Evolutionary conservation across 139 green algal species (phyloP), one percentile per base, ranked within the genome.

Genomic region (Edaphochlamys debaryana): DNA sequence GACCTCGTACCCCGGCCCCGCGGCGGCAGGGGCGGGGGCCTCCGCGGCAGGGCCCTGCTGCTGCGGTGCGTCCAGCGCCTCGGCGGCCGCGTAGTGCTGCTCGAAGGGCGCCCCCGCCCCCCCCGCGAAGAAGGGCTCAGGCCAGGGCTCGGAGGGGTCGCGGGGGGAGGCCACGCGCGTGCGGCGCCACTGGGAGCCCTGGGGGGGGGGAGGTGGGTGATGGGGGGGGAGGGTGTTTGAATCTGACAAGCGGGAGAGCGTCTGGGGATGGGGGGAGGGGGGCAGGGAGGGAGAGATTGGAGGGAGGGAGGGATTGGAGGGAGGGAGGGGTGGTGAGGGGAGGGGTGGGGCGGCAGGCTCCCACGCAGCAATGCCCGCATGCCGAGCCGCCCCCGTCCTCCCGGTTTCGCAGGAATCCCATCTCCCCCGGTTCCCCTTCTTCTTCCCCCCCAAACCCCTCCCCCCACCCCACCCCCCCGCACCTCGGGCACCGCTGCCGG

Each of bases 141-240:
- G 76, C 76, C 76, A 82, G 40, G 78, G 41, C 3, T 36, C 34
- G 41, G 56, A 29, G 1, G 78, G 78, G 78, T 84, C 66, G 66
- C 48, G 68, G 7, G 66, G 30, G 29, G 66, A 77, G 45, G 36
- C 25, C 36, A 84, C 70, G 68, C 68, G 79, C n/a, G 64, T 86
- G 29, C 62, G 52, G 62, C 87, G 79, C 87, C 87, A 91, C n/a
- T n/a, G 7, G 50, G 87, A 91, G 67, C 84, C 79, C 76, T 81
- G 40, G 20, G 40, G 1, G 66, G 17, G 20, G 19, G 37, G 2
- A 50, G 37, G 37, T 36, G 36, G 13, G 37, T 0, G 22, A 37
- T 52, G 64, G 64, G 64, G 34, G 2, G 64, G 20, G 34, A 7
- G 54, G 23, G 54, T 63, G 54, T 27, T n/a, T 63, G 22, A 63